Conservation (phyloP, 805 yeast species). For the Kodamaea kakaduensis region DNA sequence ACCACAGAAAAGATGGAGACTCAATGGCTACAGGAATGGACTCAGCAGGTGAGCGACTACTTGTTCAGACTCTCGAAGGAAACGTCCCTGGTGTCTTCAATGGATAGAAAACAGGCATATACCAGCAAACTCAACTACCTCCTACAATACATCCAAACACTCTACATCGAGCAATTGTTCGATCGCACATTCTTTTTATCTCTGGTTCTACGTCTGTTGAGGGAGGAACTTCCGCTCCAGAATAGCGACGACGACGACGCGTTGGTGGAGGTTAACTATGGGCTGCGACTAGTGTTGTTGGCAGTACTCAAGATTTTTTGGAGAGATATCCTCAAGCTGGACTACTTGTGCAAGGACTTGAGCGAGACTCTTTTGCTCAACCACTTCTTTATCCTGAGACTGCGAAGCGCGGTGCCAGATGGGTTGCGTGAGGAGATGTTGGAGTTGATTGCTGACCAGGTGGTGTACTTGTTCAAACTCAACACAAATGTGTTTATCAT, state of each 20-base stretch:
- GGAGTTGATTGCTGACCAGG: conserved; percentile 22
- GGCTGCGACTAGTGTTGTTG: conserved; percentile 32
- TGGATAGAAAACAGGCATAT: conserved; percentile 39
- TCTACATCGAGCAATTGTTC: conserved; percentile 65
- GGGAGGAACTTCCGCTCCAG: conserved; percentile 29
- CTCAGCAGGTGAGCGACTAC: conserved; percentile 69
- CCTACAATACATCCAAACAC: conserved; percentile 54
- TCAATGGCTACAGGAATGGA: conserved; percentile 85
- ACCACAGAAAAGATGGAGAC: conserved; percentile 37
- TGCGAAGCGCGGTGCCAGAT: conserved; percentile 4
- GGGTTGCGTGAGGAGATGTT: conserved; percentile 31
- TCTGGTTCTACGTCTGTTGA: conserved; percentile 58
- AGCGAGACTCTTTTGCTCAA: conserved; percentile 56
- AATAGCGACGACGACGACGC: conserved; percentile 22
- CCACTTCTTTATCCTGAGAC: conserved; percentile 31
- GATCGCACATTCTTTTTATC: conserved; percentile 59
- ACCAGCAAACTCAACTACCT: conserved; percentile 55
- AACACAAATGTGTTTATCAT: conserved; percentile 60
- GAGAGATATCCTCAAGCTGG: conserved; percentile 56
- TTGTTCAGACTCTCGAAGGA: conserved; percentile 49
- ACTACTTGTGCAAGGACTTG: conserved; percentile 59
- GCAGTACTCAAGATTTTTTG: conserved; percentile 66
- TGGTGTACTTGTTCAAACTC: conserved; percentile 42
- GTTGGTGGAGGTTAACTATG: conserved; percentile 26
- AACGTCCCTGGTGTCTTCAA: conserved; percentile 20